Evolutionary conservation across 2,329 filamentous ascomycete genomes (phyloP), one percentile per base, ranked within the genome.

Genomic region (Hypomyces perniciosus): DNA sequence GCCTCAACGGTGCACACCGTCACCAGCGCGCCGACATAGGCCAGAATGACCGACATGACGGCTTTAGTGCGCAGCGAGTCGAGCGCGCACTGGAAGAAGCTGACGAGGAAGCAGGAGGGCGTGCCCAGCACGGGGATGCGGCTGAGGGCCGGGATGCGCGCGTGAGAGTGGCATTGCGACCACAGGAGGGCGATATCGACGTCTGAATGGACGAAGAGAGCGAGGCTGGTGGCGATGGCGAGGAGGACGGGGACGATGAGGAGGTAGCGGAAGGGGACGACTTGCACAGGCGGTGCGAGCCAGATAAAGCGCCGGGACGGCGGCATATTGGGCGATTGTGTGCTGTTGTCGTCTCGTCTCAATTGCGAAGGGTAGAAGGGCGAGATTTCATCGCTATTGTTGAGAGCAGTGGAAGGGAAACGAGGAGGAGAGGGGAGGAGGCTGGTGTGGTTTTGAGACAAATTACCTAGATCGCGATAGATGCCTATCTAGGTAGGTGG

Each of bases 121-220:
- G 73, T 65, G 35, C 74, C 75, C 27, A 79, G 48, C 40, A 72
- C 53, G 5, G 74, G 75, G 2, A 76, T 59, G n/a, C 62, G 69
- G 42, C 70, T 72, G 26, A 80, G 60, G 13, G 46, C 65, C 8
- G 72, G 73, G 26, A 79, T 59, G 12, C 72, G 72, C 7, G 74
- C 63, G 52, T 64, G 72, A 2, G 77, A 67, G 60, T 78, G 72
- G 63, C 77, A 80, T 57, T 79, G 76, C 40, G 75, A 78, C 66
- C 73, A 78, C 53, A 80, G 73, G 54, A 78, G 66, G 13, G 73
- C 70, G 50, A 72, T 66, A 67, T 79, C 76, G 62, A 77, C 69
- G 63, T 78, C 75, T 39, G 71, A 70, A 62, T 75, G 69, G 30
- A 67, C 51, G 56, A 76, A 72, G 57, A 79, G 70, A 28, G 65